Percentiles rank a stretch among this genome's conserved stretches.
phyloP scores from a whole-genome alignment of 2,329 filamentous ascomycete species.

The Epichloe gansuensis region DNA sequence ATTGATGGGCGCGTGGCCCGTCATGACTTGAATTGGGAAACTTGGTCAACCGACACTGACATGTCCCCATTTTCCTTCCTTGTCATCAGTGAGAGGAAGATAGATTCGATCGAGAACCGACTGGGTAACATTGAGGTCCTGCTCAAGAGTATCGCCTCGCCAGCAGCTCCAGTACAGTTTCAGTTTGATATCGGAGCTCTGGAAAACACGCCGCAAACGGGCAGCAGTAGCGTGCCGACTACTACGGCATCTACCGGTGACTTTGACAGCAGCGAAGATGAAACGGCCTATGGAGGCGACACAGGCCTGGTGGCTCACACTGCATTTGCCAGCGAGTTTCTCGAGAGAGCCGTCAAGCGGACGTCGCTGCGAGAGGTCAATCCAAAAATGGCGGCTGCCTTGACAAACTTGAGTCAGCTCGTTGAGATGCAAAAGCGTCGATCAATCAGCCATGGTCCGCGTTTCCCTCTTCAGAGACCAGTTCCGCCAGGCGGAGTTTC shows the following conservation, averaged over 20 bases:
- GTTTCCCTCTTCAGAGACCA: conserved; percentile 33
- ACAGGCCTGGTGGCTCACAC: conserved; percentile 38
- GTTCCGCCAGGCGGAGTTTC: conserved; percentile 33
- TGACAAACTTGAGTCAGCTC: conserved; percentile 39
- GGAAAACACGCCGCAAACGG: conserved; percentile 15
- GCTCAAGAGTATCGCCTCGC: conserved; percentile 25
- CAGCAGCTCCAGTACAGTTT: conserved; percentile 8
- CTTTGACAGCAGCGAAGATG: conserved; percentile 27
- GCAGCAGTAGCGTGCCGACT: conserved; percentile 13
- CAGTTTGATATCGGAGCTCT: conserved; percentile 12
- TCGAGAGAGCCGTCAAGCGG: conserved; percentile 39
- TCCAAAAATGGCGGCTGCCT: conserved; percentile 40
- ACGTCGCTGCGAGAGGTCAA: conserved; percentile 33
- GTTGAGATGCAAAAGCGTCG: conserved; percentile 36
- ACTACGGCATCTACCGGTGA: conserved; percentile 18
- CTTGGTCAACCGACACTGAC: background rate
- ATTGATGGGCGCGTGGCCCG: background rate
- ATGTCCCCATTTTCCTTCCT: background rate
- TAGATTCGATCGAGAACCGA: conserved; percentile 34
- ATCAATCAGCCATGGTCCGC: conserved; percentile 28
- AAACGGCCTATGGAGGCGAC: conserved; percentile 34
- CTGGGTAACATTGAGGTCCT: conserved; percentile 33
- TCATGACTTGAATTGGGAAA: background rate
- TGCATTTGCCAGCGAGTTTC: conserved; percentile 41
- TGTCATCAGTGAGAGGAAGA: conserved; percentile 36